Conservation (phyloP, 2,329 filamentous ascomycete species). For the Aureobasidium vineae region DNA sequence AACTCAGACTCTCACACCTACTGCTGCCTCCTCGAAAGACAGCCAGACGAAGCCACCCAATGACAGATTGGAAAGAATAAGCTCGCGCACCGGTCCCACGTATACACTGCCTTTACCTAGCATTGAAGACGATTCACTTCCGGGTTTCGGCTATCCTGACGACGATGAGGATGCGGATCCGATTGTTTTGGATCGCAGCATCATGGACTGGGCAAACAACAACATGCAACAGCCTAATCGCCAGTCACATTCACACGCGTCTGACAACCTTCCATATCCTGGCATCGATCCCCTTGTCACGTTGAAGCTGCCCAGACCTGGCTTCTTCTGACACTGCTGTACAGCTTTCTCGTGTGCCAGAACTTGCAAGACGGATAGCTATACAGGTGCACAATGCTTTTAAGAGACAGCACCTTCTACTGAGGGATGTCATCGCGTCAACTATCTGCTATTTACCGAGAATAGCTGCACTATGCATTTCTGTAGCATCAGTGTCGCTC, state of each 20-base stretch:
- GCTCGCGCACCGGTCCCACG: conserved; percentile 12
- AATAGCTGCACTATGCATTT: background rate
- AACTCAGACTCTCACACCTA: background rate
- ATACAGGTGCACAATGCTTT: background rate
- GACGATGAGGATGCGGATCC: conserved; percentile 33
- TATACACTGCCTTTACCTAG: conserved; percentile 30
- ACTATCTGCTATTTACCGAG: background rate
- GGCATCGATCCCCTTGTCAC: conserved; percentile 34
- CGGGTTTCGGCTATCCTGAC: conserved; percentile 30
- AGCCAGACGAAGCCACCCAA: background rate
- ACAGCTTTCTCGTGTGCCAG: background rate
- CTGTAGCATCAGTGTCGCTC: background rate
- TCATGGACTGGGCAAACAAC: conserved; percentile 37
- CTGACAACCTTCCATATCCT: conserved; percentile 14
- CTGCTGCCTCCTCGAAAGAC: conserved; percentile 1
- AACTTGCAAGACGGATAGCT: background rate
- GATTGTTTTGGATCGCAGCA: conserved; percentile 39
- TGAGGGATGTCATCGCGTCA: background rate
- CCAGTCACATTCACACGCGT: background rate
- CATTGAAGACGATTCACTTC: conserved; percentile 34
- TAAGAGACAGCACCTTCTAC: background rate
- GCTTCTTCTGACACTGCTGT: background rate
- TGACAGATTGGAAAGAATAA: background rate
- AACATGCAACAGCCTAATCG: conserved; percentile 9
- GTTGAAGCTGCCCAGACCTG: conserved; percentile 31